These are phyloP conservation scores for Aspergillus neotritici DNA, from an alignment of 2,329 filamentous ascomycete genomes.

Conservation along the genomic window DNA sequence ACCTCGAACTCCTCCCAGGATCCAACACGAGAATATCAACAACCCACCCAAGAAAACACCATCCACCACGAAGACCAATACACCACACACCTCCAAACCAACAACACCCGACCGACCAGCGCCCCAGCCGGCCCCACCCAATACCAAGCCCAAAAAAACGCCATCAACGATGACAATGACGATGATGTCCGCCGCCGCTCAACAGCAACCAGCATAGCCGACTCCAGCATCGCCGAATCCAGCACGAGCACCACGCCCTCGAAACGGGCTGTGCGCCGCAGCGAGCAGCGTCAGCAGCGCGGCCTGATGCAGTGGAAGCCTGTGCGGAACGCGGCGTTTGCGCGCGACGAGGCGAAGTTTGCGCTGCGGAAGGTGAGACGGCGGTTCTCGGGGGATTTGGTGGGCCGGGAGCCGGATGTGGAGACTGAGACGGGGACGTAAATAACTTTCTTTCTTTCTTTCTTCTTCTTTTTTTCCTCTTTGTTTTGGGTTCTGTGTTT, in stretches of 20 bases:
- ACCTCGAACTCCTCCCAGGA: too few species aligned
- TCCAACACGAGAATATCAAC: too few species aligned
- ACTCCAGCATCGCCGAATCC: conserved; percentile 2
- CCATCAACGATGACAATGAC: not conserved
- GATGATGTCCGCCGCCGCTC: too few species aligned
- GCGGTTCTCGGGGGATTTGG: conserved; percentile 61
- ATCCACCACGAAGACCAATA: too few species aligned
- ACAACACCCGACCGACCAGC: not conserved
- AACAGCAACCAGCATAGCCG: not conserved
- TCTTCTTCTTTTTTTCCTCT: not conserved
- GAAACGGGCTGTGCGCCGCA: conserved; percentile 37
- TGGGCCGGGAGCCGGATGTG: conserved; percentile 78
- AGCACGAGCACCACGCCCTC: conserved; percentile 13
- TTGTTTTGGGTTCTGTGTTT: not conserved
- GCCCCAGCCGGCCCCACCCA: too few species aligned
- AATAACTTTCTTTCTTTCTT: not conserved
- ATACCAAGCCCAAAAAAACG: not conserved
- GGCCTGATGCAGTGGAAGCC: conserved; percentile 95
- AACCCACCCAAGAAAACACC: too few species aligned
- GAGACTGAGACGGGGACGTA: conserved; percentile 60
- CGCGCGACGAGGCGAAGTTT: conserved; percentile 78
- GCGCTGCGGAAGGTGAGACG: conserved; percentile 70
- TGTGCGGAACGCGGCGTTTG: conserved; percentile 77
- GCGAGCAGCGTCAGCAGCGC: conserved; percentile 74
- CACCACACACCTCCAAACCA: not conserved